Base-by-base conservation (phyloP, 495 filamentous ascomycete genomes). In the Penicillium fimorum region DNA sequence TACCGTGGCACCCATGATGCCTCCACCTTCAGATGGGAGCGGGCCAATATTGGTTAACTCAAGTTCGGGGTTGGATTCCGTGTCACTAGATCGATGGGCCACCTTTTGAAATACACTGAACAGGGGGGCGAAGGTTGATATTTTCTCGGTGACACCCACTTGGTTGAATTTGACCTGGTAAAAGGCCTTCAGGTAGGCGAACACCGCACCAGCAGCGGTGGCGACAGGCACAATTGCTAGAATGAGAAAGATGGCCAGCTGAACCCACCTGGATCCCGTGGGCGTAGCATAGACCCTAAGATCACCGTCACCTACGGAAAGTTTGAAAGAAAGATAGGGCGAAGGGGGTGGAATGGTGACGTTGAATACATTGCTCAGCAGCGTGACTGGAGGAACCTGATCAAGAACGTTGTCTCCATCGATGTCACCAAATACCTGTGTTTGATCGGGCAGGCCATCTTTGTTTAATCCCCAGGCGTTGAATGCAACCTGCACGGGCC, bases 141-240 rank as follows among this genome's bases (percentile, higher is more conserved):
- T 67, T 73, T 81, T 80, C 38, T 80, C 71, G 22, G 62, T 74
- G 27, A 87, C 78, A 53, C 87, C 87, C 15, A 81, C 70, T 60
- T 87, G 75, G 66, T 87, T 88, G 74, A 88, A 82, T 68, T 88
- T 89, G 71, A 89, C 82, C 44, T 84, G 80, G 70, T 87, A 88
- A 72, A 87, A 89, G 22, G 80, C 81, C 49, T 79, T 76, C 74
- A 85, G 76, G 72, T 85, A 89, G 20, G 81, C 66, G 65, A 75
- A 87, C 1, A 84, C 76, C 40, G 77, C 82, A 12, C 75, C 56
- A 1, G 65, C 66, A 22, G 73, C 84, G 5, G 77, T 78, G 11
- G 75, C 5, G n/a, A 82, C 56, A 2, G 86, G 85, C 17, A 87
- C 58, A 42, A 85, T 53, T 60, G 69, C 74, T 32, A 88, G 72